phyloP scores from a whole-genome alignment of 331 rosid genomes.

The Pyrus hybrid region DNA sequence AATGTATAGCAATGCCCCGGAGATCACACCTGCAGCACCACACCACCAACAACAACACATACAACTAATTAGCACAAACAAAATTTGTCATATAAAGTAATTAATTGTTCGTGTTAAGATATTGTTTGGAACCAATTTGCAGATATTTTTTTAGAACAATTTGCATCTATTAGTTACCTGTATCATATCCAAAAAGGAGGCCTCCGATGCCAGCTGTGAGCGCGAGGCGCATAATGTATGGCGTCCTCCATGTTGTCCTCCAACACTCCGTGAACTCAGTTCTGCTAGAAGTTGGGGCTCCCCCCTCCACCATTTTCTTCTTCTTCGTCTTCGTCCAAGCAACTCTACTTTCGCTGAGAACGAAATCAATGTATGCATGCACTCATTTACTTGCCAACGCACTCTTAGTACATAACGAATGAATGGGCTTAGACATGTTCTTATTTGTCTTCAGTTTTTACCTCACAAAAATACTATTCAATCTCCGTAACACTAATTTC shows the following conservation, averaged over 20 bases:
- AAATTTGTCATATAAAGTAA: not conserved
- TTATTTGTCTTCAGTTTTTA: not conserved
- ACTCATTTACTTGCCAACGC: not conserved
- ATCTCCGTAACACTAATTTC: not conserved
- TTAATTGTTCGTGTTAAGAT: not conserved
- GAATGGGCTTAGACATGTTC: not conserved
- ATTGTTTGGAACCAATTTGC: not conserved
- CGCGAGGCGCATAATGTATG: conserved; percentile 79
- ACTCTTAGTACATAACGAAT: not conserved
- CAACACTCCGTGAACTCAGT: conserved; percentile 53
- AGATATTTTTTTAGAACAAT: no score
- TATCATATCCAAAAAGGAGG: conserved; percentile 77
- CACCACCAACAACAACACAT: not conserved
- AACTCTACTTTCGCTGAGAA: not conserved
- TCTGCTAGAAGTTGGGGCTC: conserved; percentile 18
- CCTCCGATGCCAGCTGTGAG: conserved; percentile 80
- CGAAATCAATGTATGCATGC: not conserved
- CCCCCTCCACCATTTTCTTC: conserved; percentile 52
- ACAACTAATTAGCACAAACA: not conserved
- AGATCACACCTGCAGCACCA: conserved; percentile 56
- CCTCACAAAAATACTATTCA: not conserved
- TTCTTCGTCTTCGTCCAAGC: not conserved
- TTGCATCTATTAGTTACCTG: conserved; percentile 28
- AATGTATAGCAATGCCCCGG: conserved; percentile 79
- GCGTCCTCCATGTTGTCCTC: conserved; percentile 43